Conservation (phyloP, 805 yeast species). For the Ogataea pilisensis region DNA sequence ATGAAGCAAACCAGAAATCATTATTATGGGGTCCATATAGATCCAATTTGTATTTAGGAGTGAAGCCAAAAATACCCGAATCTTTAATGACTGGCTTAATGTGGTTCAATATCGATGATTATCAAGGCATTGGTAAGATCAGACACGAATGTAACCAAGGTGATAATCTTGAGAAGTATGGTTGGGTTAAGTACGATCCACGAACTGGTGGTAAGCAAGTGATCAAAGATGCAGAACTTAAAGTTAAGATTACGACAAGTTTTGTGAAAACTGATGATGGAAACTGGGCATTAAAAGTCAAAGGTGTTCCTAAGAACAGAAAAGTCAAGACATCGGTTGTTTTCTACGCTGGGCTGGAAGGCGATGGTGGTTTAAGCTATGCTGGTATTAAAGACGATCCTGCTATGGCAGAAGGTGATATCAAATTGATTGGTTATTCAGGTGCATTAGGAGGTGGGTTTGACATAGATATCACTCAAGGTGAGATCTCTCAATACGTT, state of each 20-base stretch:
- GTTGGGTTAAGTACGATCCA: slow-evolving; percentile 88
- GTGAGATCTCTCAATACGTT: slow-evolving; percentile 43
- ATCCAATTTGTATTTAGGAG: slow-evolving; percentile 79
- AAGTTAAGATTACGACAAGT: slow-evolving; percentile 60
- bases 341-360: slow-evolving; percentile 76
- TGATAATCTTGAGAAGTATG: slow-evolving; percentile 68
- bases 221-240: slow-evolving; percentile 62
- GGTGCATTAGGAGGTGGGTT: slow-evolving; percentile 64
- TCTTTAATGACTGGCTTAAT: slow-evolving; percentile 75
- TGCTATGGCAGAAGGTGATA: slow-evolving; percentile 33
- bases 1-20: slow-evolving; percentile 41
- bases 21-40: slow-evolving; percentile 92
- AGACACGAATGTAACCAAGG: slow-evolving; percentile 75
- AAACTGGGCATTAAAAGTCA: slow-evolving; percentile 77
- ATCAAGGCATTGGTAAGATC: slow-evolving; percentile 47
- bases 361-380: slow-evolving; percentile 43
- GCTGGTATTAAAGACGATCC: slow-evolving; percentile 30
- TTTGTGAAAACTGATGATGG: slow-evolving; percentile 74
- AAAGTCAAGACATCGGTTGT: slow-evolving; percentile 58
- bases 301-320: slow-evolving; percentile 56
- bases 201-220: slow-evolving; percentile 80
- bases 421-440: slow-evolving; percentile 48
- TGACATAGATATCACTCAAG: slow-evolving; percentile 54
- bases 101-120: slow-evolving; percentile 75
- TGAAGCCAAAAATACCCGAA: slow-evolving; percentile 76